phyloP scores from a whole-genome alignment of 352 stramenopile genomes.

The Phytophthora foliorum region DNA sequence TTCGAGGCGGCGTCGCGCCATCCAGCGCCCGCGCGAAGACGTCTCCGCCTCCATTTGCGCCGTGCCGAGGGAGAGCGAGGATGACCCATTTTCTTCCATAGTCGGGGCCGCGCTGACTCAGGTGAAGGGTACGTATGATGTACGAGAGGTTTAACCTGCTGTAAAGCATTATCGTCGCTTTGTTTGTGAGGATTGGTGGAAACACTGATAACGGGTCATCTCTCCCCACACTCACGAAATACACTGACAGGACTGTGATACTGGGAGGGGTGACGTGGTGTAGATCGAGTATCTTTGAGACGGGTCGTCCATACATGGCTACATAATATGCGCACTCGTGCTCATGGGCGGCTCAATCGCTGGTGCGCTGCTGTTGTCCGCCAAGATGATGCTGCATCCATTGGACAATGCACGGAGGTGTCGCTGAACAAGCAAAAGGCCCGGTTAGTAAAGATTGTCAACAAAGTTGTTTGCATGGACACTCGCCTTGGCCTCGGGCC shows the following conservation, averaged over 20 bases:
- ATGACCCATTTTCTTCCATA: conserved; percentile 27
- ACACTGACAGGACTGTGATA: neutral
- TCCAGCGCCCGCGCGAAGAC: conserved; percentile 34
- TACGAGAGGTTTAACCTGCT: neutral
- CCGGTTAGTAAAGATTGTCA: conserved; percentile 13
- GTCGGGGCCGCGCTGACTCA: conserved; percentile 4
- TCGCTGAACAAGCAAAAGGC: conserved; percentile 37
- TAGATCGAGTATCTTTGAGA: conserved; percentile 20
- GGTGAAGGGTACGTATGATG: conserved; percentile 2
- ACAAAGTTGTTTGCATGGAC: neutral
- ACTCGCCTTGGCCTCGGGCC: conserved; percentile 70
- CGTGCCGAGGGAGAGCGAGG: neutral
- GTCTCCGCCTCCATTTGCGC: conserved; percentile 28
- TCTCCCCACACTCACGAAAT: neutral
- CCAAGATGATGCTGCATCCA: conserved; percentile 82
- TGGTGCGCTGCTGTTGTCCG: conserved; percentile 20
- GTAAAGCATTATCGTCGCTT: neutral
- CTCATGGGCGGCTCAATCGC: neutral
- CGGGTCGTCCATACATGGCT: conserved; percentile 16
- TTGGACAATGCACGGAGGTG: conserved; percentile 77
- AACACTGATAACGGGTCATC: conserved; percentile 19
- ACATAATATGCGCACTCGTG: conserved; percentile 8
- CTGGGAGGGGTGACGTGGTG: neutral
- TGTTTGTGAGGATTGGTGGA: neutral
- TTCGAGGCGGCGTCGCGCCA: conserved; percentile 29